A percentile compares a stretch with the other conserved stretches of the same genome.
Conservation (phyloP, 2,329 filamentous ascomycete species). For the Bipolaris gigantea region DNA sequence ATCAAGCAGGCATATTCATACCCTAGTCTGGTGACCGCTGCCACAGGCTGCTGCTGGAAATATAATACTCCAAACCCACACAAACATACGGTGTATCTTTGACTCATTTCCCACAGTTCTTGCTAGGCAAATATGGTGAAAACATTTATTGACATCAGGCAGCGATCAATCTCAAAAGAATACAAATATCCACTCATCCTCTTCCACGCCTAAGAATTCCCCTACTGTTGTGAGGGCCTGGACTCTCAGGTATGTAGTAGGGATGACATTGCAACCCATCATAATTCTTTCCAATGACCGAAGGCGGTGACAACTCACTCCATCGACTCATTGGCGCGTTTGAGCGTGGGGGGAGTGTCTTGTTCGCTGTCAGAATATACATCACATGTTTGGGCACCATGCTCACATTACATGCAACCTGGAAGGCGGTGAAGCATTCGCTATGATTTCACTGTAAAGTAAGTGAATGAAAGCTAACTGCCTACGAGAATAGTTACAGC, state of each 20-base stretch:
- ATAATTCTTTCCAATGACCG: neutral
- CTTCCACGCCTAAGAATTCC: neutral
- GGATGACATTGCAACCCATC: constrained; percentile 1
- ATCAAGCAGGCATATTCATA: constrained; percentile 2
- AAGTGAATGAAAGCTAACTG: constrained; percentile 8
- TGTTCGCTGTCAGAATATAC: neutral
- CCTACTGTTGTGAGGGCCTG: neutral
- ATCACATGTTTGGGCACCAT: constrained; percentile 5
- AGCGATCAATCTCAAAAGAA: constrained; percentile 1
- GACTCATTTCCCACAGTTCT: neutral
- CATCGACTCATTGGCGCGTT: constrained; percentile 9
- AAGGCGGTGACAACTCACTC: constrained; percentile 16
- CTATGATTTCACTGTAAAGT: neutral
- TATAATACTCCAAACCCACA: constrained; percentile 8
- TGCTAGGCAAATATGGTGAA: constrained; percentile 2
- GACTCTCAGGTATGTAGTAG: constrained; percentile 16
- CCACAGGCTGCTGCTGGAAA: constrained; percentile 4
- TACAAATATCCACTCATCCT: neutral
- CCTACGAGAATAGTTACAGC: neutral
- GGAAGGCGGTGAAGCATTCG: constrained; percentile 2
- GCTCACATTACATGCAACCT: neutral
- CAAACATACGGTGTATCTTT: neutral
- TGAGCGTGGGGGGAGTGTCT: neutral
- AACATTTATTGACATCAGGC: constrained; percentile 10
- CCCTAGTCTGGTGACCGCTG: constrained; percentile 4